A percentile compares a stretch with the other conserved stretches of the same genome.
Conservation (phyloP, 2,329 filamentous ascomycete genomes). For the Neofusicoccum sp. region DNA sequence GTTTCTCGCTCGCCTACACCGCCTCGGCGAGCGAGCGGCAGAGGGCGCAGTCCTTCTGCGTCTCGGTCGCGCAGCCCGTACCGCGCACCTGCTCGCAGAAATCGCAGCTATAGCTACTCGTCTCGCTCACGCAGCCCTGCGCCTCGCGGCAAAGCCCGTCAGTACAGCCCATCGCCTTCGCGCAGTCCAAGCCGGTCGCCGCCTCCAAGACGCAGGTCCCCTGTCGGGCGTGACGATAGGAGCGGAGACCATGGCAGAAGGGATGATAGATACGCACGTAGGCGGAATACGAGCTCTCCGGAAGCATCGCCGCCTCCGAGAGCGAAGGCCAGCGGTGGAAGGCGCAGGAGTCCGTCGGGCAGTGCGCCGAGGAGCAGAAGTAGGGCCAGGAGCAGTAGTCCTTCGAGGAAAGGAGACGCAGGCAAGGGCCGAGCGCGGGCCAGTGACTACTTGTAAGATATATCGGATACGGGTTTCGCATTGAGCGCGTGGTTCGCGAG, state of each 20-base stretch:
- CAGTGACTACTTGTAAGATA: slow-evolving; percentile 27
- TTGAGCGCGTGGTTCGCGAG: not conserved
- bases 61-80: slow-evolving; percentile 16
- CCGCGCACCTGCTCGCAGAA: slow-evolving; percentile 13
- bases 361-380: slow-evolving; percentile 16
- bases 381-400: slow-evolving; percentile 15
- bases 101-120: slow-evolving; percentile 12
- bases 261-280: not conserved
- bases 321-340: not conserved
- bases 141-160: not conserved
- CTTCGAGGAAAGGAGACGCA: slow-evolving; percentile 21
- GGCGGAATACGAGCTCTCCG: slow-evolving; percentile 18
- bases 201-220: slow-evolving; percentile 15
- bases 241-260: not conserved
- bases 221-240: not conserved
- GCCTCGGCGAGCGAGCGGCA: slow-evolving; percentile 10
- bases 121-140: slow-evolving; percentile 18
- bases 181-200: slow-evolving; percentile 12
- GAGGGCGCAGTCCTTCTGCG: slow-evolving; percentile 7
- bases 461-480: not conserved
- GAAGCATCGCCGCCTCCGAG: slow-evolving; percentile 19
- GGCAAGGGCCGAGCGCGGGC: slow-evolving; percentile 26
- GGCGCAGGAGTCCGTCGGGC: slow-evolving; percentile 2
- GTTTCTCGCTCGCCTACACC: slow-evolving; percentile 20
- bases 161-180: slow-evolving; percentile 4